phyloP scores from a whole-genome alignment of 2,329 filamentous ascomycete species.

The Didymella pomorum region DNA sequence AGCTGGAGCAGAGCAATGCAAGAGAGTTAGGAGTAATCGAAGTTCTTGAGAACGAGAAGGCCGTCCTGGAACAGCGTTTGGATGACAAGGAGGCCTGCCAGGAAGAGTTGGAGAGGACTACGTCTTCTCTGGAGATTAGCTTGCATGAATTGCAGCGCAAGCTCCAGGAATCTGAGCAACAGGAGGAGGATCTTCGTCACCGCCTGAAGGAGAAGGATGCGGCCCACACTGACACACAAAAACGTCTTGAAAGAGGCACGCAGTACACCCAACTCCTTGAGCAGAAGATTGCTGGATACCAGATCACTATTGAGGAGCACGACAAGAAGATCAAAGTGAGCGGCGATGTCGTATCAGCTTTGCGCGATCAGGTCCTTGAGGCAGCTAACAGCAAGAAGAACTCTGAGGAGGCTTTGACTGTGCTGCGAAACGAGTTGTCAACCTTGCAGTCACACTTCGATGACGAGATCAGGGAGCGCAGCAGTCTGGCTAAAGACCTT shows the following conservation, averaged over 20 bases:
- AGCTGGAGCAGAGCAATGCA: conserved; percentile 30
- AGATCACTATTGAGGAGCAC: conserved; percentile 35
- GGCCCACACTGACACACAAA: conserved; percentile 23
- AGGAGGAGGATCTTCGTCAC: conserved; percentile 34
- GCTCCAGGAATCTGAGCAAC: conserved; percentile 31
- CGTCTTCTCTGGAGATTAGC: conserved; percentile 32
- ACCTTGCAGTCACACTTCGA: conserved; percentile 27
- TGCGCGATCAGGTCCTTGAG: conserved; percentile 37
- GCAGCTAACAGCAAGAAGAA: conserved; percentile 31
- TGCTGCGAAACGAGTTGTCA: conserved; percentile 27
- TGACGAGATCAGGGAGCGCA: conserved; percentile 26
- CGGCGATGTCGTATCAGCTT: conserved; percentile 30
- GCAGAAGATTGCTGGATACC: conserved; percentile 33
- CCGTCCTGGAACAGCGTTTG: conserved; percentile 31
- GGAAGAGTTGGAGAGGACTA: conserved; percentile 35
- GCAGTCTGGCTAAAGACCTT: conserved; percentile 34
- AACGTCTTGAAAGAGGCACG: conserved; percentile 33
- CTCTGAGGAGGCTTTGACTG: conserved; percentile 34
- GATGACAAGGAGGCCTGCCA: conserved; percentile 26
- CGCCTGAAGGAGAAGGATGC: conserved; percentile 35
- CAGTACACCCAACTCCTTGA: conserved; percentile 35
- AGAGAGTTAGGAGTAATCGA: conserved; percentile 33
- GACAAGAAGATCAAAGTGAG: conserved; percentile 35
- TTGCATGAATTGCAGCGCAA: conserved; percentile 28
- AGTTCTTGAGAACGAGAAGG: conserved; percentile 36